Conservation (phyloP, 306 rosid species). For the Vigna unguiculata region DNA sequence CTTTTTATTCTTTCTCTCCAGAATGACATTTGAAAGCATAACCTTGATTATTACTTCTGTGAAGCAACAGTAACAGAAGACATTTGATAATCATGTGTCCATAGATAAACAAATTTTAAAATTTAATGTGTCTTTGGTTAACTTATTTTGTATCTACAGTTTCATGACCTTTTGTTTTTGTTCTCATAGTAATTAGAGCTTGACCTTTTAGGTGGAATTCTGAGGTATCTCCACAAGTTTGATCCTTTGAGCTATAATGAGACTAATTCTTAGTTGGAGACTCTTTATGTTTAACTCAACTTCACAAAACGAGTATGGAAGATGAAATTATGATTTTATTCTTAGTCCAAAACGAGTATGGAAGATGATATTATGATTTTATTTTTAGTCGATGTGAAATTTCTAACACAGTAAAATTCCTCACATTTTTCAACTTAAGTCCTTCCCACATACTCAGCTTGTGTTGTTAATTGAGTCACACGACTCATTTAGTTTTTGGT, state of each 20-base stretch:
- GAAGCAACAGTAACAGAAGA: neutral
- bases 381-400: too few relatives aligned
- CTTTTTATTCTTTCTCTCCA: neutral
- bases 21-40: conserved; percentile 17
- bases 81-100: neutral
- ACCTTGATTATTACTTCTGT: neutral
- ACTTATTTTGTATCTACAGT: neutral
- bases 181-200: neutral
- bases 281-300: too few relatives aligned
- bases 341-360: too few relatives aligned
- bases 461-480: too few relatives aligned
- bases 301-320: too few relatives aligned
- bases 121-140: neutral
- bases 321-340: too few relatives aligned
- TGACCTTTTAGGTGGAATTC: neutral
- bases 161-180: neutral
- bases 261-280: too few relatives aligned
- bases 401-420: neutral
- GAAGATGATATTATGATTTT: too few relatives aligned
- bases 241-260: too few relatives aligned
- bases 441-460: neutral
- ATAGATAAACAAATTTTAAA: conserved; percentile 2
- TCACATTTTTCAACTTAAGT: neutral
- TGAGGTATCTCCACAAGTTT: neutral
- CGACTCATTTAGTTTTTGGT: neutral